Evolutionary conservation across 768 basidiomycete species (phyloP).

Genomic region (Hypholoma sublateritium): DNA sequence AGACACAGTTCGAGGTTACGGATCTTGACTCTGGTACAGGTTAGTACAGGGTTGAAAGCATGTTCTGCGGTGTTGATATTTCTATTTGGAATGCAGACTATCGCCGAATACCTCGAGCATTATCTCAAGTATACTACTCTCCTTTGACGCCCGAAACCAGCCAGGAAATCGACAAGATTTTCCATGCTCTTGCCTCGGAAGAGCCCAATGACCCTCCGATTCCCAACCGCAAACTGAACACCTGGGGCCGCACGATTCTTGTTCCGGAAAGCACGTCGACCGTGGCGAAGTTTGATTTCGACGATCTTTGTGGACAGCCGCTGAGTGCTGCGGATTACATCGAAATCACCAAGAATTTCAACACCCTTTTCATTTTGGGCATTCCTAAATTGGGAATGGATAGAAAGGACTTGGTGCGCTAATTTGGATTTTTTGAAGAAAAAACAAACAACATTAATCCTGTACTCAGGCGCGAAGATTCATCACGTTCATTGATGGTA

Average conservation of each 20-base stretch:
- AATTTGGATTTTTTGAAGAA: neutral
- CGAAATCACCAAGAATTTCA: slow-evolving; percentile 86
- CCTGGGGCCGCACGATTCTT: slow-evolving; percentile 87
- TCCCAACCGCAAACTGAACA: slow-evolving; percentile 60
- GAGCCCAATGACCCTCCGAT: slow-evolving; percentile 58
- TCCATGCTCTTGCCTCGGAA: slow-evolving; percentile 61
- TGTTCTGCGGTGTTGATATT: too few relatives aligned
- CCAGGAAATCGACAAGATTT: slow-evolving; percentile 81
- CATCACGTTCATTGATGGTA: slow-evolving; percentile 95
- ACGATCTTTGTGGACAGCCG: slow-evolving; percentile 84
- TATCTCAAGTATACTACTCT: slow-evolving; percentile 92
- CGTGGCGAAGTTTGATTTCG: slow-evolving; percentile 85
- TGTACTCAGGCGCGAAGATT: slow-evolving; percentile 78
- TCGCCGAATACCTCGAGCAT: slow-evolving; percentile 86
- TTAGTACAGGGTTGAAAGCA: slow-evolving; percentile 26
- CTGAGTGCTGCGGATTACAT: slow-evolving; percentile 95
- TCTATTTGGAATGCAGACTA: slow-evolving; percentile 59
- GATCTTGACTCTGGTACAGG: slow-evolving; percentile 97
- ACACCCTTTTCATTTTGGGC: slow-evolving; percentile 84
- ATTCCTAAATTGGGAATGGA: slow-evolving; percentile 87
- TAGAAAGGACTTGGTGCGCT: slow-evolving; percentile 78
- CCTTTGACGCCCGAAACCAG: slow-evolving; percentile 69
- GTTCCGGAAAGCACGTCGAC: slow-evolving; percentile 79
- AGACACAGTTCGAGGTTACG: slow-evolving; percentile 80
- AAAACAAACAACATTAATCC: neutral